Base-by-base conservation (phyloP, 768 basidiomycete species). In the Inosperma sp. region DNA sequence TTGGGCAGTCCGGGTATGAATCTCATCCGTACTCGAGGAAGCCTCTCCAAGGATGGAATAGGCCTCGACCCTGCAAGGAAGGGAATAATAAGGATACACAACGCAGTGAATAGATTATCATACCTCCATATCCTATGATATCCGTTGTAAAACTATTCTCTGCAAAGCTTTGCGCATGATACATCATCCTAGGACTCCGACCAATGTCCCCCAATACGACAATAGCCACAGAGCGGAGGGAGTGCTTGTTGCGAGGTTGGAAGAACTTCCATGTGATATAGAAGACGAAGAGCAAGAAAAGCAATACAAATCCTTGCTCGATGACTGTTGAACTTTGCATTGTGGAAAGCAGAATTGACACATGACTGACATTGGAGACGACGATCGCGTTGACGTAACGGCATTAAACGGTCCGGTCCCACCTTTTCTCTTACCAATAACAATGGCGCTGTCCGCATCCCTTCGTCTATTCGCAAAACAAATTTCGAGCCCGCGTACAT, bases 131-230 rank as follows among this genome's bases (percentile, higher is more conserved):
- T 13, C 92, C 95, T 49, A 98, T 79, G 14, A 99, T 62, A 58
- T 82, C 80, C 2, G 91, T 92, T 52, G 78, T 70, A 65, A 90
- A 96, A 5, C 77, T 81, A 47, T 83, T 77, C 50, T 84, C 79
- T 31, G 90, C 86, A 63, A 99, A 89, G 62, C 89, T 93, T 64
- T 95, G 83, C 0, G 95, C 87, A 60, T 99, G 96, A 65, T 97
- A 97, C 91, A 97, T 95, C 91, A 97, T 98, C 48, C 96, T 77
- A 9, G 96, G 96, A 64, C 89, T 93, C 51, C 96, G 79, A 2
- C 95, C 96, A 41, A 99, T 83, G 71, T 99, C 96, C 8, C 96
- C 96, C 8, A 99, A 76, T 12, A 99, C 96, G 41, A 98, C 70
- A 48, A 98, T 82, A 4, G 83, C 88, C n/a, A 90, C 88, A 3